Percentiles rank a stretch among this genome's conserved stretches.
Conservation (phyloP, 345 rosid species). For the Excoecaria agallocha region DNA sequence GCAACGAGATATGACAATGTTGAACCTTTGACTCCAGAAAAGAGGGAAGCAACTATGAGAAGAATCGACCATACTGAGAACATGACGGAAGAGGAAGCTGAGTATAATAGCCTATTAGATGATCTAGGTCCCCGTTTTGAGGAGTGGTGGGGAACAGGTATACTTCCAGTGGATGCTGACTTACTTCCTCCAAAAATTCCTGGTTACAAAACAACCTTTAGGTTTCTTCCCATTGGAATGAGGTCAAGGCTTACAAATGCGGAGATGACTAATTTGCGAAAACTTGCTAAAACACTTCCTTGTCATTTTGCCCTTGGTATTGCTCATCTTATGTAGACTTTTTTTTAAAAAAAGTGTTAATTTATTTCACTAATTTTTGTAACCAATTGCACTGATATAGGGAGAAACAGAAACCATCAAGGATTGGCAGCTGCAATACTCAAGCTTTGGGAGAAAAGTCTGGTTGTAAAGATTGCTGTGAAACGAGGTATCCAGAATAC, state of each 20-base stretch:
- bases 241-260: slow-evolving; percentile 85
- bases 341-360: slow-evolving; percentile 14
- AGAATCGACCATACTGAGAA: slow-evolving; percentile 31
- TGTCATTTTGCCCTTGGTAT: slow-evolving; percentile 98
- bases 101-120: slow-evolving; percentile 67
- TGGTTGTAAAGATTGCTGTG: slow-evolving; percentile 81
- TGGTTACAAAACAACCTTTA: slow-evolving; percentile 87
- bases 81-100: slow-evolving; percentile 81
- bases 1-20: slow-evolving; percentile 26
- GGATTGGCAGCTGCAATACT: slow-evolving; percentile 86
- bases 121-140: slow-evolving; percentile 89
- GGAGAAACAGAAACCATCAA: slow-evolving; percentile 96
- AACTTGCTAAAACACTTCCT: slow-evolving; percentile 83
- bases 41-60: slow-evolving; percentile 36
- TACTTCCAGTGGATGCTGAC: slow-evolving; percentile 95
- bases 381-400: slow-evolving; percentile 40
- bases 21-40: slow-evolving; percentile 32
- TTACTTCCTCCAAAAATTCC: slow-evolving; percentile 76
- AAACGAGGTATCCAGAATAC: slow-evolving; percentile 98
- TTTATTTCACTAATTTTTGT: slow-evolving; percentile 17
- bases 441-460: slow-evolving; percentile 92
- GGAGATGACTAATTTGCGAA: slow-evolving; percentile 92
- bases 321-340: slow-evolving; percentile 21
- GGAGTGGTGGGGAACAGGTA: slow-evolving; percentile 99
- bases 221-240: slow-evolving; percentile 97